Percentiles rank a stretch among this genome's conserved stretches.
Evolutionary conservation across 306 rosid genomes (phyloP).

Genomic region (Quercus robur): DNA sequence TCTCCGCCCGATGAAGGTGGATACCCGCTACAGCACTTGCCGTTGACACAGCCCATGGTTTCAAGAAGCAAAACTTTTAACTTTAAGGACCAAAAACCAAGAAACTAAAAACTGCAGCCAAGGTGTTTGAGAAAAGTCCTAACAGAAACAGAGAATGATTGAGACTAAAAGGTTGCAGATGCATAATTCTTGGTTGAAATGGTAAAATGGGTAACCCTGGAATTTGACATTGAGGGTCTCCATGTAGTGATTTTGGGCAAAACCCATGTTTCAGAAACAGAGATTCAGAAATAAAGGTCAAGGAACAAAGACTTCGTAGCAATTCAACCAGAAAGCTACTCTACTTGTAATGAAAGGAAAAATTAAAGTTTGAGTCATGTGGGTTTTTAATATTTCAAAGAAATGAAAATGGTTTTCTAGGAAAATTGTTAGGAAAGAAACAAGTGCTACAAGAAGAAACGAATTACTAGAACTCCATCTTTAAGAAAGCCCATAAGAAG

Average conservation of each 20-base stretch:
- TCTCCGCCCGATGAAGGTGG: conserved; percentile 55
- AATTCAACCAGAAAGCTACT: conserved; percentile 3
- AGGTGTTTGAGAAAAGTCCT: conserved; percentile 19
- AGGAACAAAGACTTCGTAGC: conserved; percentile 30
- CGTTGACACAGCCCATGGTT: conserved; percentile 84
- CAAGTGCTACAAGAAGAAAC: conserved; percentile 11
- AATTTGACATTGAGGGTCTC: conserved; percentile 32
- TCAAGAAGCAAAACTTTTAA: not conserved
- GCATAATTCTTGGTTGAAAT: conserved; percentile 9
- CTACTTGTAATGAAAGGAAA: not conserved
- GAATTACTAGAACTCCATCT: not conserved
- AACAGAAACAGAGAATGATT: not conserved
- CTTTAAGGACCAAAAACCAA: conserved; percentile 3
- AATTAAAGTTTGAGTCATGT: too few relatives aligned
- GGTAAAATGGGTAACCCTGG: conserved; percentile 20
- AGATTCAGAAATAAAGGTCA: conserved; percentile 5
- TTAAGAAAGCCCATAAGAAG: conserved; percentile 19
- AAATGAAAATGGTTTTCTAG: too few relatives aligned
- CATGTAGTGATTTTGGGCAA: conserved; percentile 11
- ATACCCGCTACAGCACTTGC: conserved; percentile 67
- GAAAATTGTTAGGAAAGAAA: not conserved
- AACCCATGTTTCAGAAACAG: conserved; percentile 16
- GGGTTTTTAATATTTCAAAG: too few relatives aligned
- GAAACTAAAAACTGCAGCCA: conserved; percentile 23
- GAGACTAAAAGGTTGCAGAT: not conserved